phyloP scores from a whole-genome alignment of 1,284 basidiomycete species.

The Porodaedalea pini region DNA sequence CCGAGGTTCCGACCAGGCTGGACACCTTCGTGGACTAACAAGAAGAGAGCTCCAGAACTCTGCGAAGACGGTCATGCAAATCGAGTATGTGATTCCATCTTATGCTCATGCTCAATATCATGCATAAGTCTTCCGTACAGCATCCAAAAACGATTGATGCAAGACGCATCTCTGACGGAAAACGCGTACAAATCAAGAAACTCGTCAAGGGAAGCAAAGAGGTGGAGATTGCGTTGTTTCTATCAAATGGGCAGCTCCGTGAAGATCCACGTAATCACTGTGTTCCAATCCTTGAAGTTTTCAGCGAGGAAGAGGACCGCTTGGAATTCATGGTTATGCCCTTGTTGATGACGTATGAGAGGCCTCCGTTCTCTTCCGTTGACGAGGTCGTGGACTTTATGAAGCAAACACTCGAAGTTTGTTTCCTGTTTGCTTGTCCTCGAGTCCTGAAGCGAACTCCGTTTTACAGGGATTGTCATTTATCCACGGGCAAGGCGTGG shows the following conservation, averaged over 20 bases:
- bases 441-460: neutral
- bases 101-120: neutral
- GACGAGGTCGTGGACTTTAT: slow-evolving; percentile 14
- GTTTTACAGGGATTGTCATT: neutral
- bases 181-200: neutral
- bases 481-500: neutral
- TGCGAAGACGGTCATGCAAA: slow-evolving; percentile 28
- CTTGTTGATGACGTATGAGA: neutral
- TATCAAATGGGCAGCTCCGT: slow-evolving; percentile 2
- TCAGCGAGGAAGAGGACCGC: slow-evolving; percentile 6
- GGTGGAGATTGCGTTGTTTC: slow-evolving; percentile 8
- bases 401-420: slow-evolving; percentile 8
- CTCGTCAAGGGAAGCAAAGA: neutral
- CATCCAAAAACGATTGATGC: neutral
- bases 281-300: slow-evolving; percentile 19
- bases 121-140: neutral
- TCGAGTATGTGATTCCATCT: slow-evolving; percentile 13
- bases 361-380: slow-evolving; percentile 8
- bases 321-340: slow-evolving; percentile 13
- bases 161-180: neutral
- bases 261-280: slow-evolving; percentile 21
- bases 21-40: slow-evolving; percentile 28
- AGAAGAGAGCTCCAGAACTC: neutral
- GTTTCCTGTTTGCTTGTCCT: neutral
- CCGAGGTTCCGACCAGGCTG: slow-evolving; percentile 27